Evolutionary conservation across 2,329 filamentous ascomycete genomes (phyloP), one percentile per base, ranked within the genome.

Genomic region (Paraphaeosphaeria sporulosa): DNA sequence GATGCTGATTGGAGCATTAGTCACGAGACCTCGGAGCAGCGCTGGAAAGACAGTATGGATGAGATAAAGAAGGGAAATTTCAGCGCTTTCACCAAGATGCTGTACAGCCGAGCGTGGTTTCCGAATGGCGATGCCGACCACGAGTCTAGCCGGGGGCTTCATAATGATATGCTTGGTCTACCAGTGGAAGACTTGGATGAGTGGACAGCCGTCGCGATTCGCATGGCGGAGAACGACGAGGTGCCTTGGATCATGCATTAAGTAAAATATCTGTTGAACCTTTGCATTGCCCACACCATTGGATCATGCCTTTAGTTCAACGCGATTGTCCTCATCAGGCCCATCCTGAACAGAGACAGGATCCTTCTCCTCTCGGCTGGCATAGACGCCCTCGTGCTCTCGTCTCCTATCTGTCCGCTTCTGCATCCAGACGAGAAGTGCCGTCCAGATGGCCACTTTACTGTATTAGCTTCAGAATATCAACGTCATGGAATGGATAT

Each of bases 401-500:
- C 72, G 69, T 61, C 63, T 73, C 60, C 69, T 78, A 65, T 82
- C 80, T 12, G 77, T 75, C 54, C 78, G 73, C 12, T 65, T 62
- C 9, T 80, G 78, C 65, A 83, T 75, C 67, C 80, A 86, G 1
- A 84, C 78, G 44, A 90, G 71, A 1, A 81, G 80, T 0, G 75
- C 83, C 1, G 86, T 87, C 89, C 89, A 91, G 1, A 87, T 64
- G 0, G 80, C 82, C 70, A 91, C 66, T 68, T 34, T 36, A 23
- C 23, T 23, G 10, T 8, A 17, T 65, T 34, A 68, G 59, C 34
- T 48, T n/a, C 2, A 27, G n/a, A n/a, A 36, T 9, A 17, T 6
- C 9, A 17, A 10, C 25, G 2, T 23, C 19, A 34, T 40, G 30
- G 1, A 43, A 34, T n/a, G 25, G 30, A 13, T 17, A 5, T n/a